Evolutionary conservation across 75 land plant species (phyloP).

Genomic region (Cunninghamia lanceolata): DNA sequence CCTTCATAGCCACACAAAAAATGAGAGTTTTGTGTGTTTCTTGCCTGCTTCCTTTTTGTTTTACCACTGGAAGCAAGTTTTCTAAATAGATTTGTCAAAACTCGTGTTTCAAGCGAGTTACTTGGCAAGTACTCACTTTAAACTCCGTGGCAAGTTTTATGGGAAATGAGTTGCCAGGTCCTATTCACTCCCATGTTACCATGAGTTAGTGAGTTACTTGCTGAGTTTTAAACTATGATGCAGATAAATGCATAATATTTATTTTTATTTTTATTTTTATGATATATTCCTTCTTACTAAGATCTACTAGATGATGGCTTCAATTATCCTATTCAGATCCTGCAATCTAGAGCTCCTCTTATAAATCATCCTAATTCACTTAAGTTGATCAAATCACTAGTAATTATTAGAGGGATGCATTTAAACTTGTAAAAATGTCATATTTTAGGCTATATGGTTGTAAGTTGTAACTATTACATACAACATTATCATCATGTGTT

Average conservation of each 20-base stretch:
- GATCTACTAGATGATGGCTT: not conserved
- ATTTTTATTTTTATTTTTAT: not conserved
- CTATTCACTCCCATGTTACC: too few species aligned
- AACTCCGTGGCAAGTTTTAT: too few species aligned
- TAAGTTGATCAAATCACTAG: not conserved
- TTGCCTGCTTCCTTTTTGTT: too few species aligned
- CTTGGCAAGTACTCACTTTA: too few species aligned
- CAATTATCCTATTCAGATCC: not conserved
- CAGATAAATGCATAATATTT: not conserved
- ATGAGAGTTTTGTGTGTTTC: too few species aligned
- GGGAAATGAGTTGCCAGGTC: too few species aligned
- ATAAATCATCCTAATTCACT: not conserved
- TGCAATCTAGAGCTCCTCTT: not conserved
- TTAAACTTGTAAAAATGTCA: not conserved
- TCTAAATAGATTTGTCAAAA: too few species aligned
- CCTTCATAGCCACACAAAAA: too few species aligned
- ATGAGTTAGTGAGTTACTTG: too few species aligned
- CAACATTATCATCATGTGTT: not conserved
- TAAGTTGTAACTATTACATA: not conserved
- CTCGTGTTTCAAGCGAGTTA: too few species aligned
- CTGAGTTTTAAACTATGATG: not conserved
- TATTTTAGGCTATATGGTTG: conserved; percentile 4
- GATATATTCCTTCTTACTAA: not conserved
- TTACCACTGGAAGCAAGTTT: too few species aligned
- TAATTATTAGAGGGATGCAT: not conserved